phyloP scores from a whole-genome alignment of 495 filamentous ascomycete genomes.

The Sabuloglossum arenarium region DNA sequence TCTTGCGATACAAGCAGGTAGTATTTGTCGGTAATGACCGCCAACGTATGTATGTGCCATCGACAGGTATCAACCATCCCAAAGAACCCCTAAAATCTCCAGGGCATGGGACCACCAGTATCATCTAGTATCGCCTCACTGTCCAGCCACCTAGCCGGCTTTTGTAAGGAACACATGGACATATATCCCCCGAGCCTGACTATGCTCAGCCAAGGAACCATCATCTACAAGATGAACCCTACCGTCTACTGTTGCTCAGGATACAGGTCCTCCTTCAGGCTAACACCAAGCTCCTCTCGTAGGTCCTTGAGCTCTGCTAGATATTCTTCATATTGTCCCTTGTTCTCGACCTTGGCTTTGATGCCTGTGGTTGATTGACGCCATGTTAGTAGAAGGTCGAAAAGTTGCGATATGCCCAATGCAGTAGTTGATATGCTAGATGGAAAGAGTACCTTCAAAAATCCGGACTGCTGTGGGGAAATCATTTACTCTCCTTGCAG shows the following conservation, averaged over 20 bases:
- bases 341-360: slow-evolving; percentile 98
- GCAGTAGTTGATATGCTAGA: too few relatives aligned
- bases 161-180: neutral
- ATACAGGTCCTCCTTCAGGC: slow-evolving; percentile 86
- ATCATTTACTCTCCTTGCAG: slow-evolving; percentile 91
- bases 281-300: slow-evolving; percentile 81
- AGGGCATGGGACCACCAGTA: neutral
- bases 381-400: neutral
- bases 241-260: slow-evolving; percentile 30
- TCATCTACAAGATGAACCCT: too few relatives aligned
- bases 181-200: neutral
- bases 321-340: slow-evolving; percentile 94
- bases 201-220: neutral
- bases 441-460: slow-evolving; percentile 96
- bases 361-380: slow-evolving; percentile 37
- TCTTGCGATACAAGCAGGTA: neutral
- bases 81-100: neutral
- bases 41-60: neutral
- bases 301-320: slow-evolving; percentile 78
- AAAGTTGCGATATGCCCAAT: neutral
- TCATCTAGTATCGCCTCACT: neutral
- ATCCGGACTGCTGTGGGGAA: slow-evolving; percentile 93
- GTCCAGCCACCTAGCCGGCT: neutral
- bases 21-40: neutral
- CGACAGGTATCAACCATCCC: neutral